phyloP scores from a whole-genome alignment of 1,139 yeast genomes.

The Yamadazyma friedrichii region DNA sequence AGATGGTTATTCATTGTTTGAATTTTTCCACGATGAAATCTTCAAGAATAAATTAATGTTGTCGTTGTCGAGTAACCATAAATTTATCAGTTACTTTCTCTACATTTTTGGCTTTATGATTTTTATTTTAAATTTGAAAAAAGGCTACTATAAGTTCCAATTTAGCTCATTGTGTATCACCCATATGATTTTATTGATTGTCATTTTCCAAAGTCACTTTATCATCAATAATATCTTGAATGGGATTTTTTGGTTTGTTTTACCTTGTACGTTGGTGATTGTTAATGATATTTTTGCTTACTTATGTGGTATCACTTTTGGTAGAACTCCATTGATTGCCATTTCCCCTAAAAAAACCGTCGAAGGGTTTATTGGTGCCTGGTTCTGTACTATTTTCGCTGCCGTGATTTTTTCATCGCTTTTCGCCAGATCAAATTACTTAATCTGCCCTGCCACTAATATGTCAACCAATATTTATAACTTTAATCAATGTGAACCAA shows the following conservation, averaged over 20 bases:
- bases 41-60: slow-evolving; percentile 44
- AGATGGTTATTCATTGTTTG: slow-evolving; percentile 82
- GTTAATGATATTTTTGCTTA: slow-evolving; percentile 96
- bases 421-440: slow-evolving; percentile 64
- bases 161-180: slow-evolving; percentile 92
- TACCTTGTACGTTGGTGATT: slow-evolving; percentile 89
- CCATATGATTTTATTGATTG: slow-evolving; percentile 88
- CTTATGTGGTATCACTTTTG: slow-evolving; percentile 95
- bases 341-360: slow-evolving; percentile 96
- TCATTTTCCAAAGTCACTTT: slow-evolving; percentile 92
- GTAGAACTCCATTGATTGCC: slow-evolving; percentile 86
- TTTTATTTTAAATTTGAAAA: slow-evolving; percentile 86
- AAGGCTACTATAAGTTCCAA: slow-evolving; percentile 87
- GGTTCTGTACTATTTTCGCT: slow-evolving; percentile 86
- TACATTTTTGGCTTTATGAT: slow-evolving; percentile 87
- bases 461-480: slow-evolving; percentile 55
- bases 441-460: slow-evolving; percentile 82
- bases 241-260: slow-evolving; percentile 91
- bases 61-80: slow-evolving; percentile 63
- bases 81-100: slow-evolving; percentile 77
- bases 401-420: slow-evolving; percentile 66
- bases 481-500: slow-evolving; percentile 67
- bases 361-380: slow-evolving; percentile 97
- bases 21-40: slow-evolving; percentile 49
- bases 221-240: slow-evolving; percentile 85